These are phyloP conservation scores for Talaromyces sp. DNA, from an alignment of 2,329 filamentous ascomycete genomes.

Conservation along the genomic window DNA sequence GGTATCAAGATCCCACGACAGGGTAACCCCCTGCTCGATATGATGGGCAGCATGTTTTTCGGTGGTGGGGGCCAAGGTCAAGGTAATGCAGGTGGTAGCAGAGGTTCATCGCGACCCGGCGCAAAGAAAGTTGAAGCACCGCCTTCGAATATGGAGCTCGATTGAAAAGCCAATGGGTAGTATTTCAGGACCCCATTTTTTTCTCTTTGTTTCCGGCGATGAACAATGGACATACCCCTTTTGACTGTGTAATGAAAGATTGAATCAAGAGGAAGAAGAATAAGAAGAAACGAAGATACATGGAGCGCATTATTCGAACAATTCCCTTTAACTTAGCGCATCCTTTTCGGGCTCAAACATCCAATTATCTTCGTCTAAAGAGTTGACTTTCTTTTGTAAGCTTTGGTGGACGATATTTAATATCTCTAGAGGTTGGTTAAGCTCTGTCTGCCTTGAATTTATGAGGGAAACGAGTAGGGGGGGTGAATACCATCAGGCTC, in stretches of 20 bases:
- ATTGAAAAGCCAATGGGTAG: conserved; percentile 32
- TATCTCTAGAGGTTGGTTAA: conserved; percentile 56
- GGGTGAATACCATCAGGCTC: conserved; percentile 63
- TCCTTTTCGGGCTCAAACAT: conserved; percentile 78
- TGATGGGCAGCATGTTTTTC: conserved; percentile 96
- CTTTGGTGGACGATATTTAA: conserved; percentile 70
- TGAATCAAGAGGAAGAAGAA: too few species aligned
- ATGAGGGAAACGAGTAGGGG: neutral
- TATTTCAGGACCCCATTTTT: neutral
- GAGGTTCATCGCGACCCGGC: conserved; percentile 33
- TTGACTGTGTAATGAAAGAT: conserved; percentile 18
- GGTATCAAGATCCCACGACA: conserved; percentile 84
- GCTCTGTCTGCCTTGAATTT: neutral
- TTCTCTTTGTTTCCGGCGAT: neutral
- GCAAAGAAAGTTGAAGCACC: conserved; percentile 52
- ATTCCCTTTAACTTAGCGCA: conserved; percentile 20
- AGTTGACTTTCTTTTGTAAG: conserved; percentile 70
- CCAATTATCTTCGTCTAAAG: conserved; percentile 82
- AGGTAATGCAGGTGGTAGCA: conserved; percentile 44
- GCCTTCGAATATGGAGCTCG: conserved; percentile 48
- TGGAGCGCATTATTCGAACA: conserved; percentile 7
- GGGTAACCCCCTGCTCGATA: conserved; percentile 91
- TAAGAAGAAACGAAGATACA: conserved; percentile 9
- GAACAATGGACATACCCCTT: neutral
- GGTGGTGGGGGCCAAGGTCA: conserved; percentile 56